Conservation (phyloP, 495 filamentous ascomycete species). For the Lasiosphaeria hispida region DNA sequence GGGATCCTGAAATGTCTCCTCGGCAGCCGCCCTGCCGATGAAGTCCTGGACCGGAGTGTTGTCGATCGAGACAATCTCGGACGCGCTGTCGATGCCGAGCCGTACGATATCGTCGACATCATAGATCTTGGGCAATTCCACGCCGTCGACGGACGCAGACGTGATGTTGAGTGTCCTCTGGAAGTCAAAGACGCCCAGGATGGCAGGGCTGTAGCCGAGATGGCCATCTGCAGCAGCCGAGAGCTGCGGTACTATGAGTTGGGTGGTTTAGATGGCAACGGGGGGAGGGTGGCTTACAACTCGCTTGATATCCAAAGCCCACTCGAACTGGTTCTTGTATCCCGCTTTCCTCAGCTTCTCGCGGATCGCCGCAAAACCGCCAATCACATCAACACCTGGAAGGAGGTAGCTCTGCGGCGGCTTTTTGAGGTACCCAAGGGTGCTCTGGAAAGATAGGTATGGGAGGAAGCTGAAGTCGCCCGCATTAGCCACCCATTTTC, state of each 20-base stretch:
- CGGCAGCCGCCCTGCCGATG: background rate
- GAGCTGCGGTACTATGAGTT: background rate
- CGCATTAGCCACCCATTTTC: background rate
- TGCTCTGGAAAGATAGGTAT: slow-evolving; percentile 27
- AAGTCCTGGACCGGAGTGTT: slow-evolving; percentile 13
- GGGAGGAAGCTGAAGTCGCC: background rate
- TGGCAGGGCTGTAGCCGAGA: slow-evolving; percentile 26
- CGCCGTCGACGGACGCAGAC: slow-evolving; percentile 27
- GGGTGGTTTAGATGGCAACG: too few relatives aligned
- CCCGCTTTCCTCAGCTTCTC: slow-evolving; percentile 18
- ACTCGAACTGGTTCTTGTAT: slow-evolving; percentile 48
- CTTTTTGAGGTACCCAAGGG: slow-evolving; percentile 38
- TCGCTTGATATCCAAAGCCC: slow-evolving; percentile 38
- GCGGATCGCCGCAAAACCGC: slow-evolving; percentile 31
- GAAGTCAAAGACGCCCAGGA: slow-evolving; percentile 22
- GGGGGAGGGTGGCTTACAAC: background rate
- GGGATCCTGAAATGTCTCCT: slow-evolving; percentile 20
- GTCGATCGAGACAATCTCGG: slow-evolving; percentile 9
- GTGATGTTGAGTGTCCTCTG: slow-evolving; percentile 20
- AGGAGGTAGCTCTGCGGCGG: slow-evolving; percentile 37
- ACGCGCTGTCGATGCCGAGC: background rate
- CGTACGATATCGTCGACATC: slow-evolving; percentile 16
- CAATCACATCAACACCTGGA: slow-evolving; percentile 37
- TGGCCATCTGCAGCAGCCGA: slow-evolving; percentile 46
- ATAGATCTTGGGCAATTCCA: slow-evolving; percentile 25